Conservation (phyloP, 2,329 filamentous ascomycete genomes). For the Penicillium sp. region DNA sequence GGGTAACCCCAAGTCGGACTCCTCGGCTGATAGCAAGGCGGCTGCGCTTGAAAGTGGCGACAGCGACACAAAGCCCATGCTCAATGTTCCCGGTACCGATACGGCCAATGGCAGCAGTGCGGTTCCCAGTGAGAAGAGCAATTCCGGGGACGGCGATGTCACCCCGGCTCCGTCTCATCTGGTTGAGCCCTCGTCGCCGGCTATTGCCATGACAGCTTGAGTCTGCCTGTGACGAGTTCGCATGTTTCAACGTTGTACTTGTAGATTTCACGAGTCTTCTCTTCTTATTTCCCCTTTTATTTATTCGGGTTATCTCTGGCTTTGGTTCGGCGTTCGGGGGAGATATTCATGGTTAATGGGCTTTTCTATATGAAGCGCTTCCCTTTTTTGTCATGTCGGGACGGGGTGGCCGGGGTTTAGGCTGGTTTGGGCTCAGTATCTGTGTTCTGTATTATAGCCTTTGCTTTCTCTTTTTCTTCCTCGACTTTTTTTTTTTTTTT, state of each 20-base stretch:
- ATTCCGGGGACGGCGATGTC: slow-evolving; percentile 50
- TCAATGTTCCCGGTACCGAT: slow-evolving; percentile 38
- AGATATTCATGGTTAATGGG: background rate
- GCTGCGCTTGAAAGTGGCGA: slow-evolving; percentile 56
- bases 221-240: slow-evolving; percentile 2
- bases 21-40: slow-evolving; percentile 60
- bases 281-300: background rate
- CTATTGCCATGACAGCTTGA: slow-evolving; percentile 42
- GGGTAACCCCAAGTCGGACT: slow-evolving; percentile 42
- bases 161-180: slow-evolving; percentile 46
- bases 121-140: slow-evolving; percentile 61
- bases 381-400: background rate
- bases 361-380: background rate
- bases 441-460: slow-evolving; percentile 12
- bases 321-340: slow-evolving; percentile 4
- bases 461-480: background rate
- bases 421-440: background rate
- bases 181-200: slow-evolving; percentile 54
- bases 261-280: slow-evolving; percentile 13
- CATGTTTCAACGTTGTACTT: slow-evolving; percentile 24
- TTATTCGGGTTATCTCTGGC: background rate
- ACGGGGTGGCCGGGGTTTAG: background rate
- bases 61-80: slow-evolving; percentile 57
- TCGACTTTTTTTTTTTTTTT: background rate
- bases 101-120: slow-evolving; percentile 45